A percentile compares a stretch with the other conserved stretches of the same genome.
Evolutionary conservation across 495 filamentous ascomycete species (phyloP).

Genomic region (Penicillium manginii): DNA sequence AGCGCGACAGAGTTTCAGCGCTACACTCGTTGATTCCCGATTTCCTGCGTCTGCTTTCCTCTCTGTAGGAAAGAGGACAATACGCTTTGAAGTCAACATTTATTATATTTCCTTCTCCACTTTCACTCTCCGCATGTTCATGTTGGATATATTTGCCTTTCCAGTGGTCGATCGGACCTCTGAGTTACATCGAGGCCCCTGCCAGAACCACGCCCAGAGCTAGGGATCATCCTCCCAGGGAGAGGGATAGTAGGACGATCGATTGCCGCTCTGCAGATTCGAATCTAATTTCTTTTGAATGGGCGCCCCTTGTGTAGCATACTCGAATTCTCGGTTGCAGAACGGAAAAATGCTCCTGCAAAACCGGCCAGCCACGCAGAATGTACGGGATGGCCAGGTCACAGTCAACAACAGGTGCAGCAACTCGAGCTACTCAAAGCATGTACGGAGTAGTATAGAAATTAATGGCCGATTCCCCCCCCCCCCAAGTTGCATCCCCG

Average conservation of each 20-base stretch:
- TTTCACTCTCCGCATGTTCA: background rate
- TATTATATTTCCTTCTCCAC: background rate
- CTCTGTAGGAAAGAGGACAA: background rate
- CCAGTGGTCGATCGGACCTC: conserved; percentile 12
- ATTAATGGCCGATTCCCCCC: background rate
- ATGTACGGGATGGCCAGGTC: background rate
- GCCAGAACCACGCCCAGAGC: background rate
- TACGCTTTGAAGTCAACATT: background rate
- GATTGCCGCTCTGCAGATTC: background rate
- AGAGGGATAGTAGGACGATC: conserved; percentile 1
- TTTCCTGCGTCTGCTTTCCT: background rate
- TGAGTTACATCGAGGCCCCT: conserved; percentile 9
- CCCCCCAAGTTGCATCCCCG: conserved; percentile 15
- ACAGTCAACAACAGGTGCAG: background rate
- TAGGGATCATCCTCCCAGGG: conserved; percentile 10
- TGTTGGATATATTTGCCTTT: background rate
- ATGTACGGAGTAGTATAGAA: conserved; percentile 1
- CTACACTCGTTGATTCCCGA: background rate
- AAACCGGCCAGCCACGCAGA: conserved; percentile 11
- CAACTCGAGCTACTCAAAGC: background rate
- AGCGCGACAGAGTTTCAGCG: background rate
- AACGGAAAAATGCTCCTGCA: background rate
- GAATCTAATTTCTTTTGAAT: background rate
- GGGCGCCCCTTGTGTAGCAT: conserved; percentile 6
- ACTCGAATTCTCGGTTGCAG: conserved; percentile 5